Evolutionary conservation across 495 filamentous ascomycete genomes (phyloP), one percentile per base, ranked within the genome.

Genomic region (Tuber borchii): DNA sequence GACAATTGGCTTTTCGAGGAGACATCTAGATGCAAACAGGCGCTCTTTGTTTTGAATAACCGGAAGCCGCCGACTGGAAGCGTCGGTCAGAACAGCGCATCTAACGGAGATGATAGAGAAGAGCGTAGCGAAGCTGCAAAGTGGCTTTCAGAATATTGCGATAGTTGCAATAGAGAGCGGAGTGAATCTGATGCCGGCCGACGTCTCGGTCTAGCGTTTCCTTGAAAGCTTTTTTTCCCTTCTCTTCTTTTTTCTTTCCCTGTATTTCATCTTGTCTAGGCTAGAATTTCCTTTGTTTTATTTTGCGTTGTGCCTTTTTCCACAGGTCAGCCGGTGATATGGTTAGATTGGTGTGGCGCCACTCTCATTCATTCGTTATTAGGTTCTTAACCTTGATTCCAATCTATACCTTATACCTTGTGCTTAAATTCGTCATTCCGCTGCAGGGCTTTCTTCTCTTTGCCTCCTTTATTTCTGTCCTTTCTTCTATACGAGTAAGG

Each of bases 1-100:
- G 94, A 96, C 85, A 91, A 91, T 61, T 98, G 94, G 93, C 87
- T 98, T 22, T 82, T 86, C 7, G 89, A 90, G 61, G 94, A 97
- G 85, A 87, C 86, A 73, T 80, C 84, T 37, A 88, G 90, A 74
- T 97, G 93, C 84, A 87, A 87, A 69, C 87, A 89, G 80, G 87
- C 93, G 6, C 86, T 87, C 75, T 83, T 82, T 14, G 83, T 91
- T 74, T 82, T 92, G 76, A 71, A 70, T 7, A 69, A 20, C 22
- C 51, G 40, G 75, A 83, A 31, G 56, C 56, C 26, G 76, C 83
- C 37, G 77, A 37, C 43, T 61, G 68, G 42, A 70, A 76, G 44
- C 34, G 43, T 78, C 79, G 46, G 73, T 51, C 48, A 69, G 76
- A 44, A 80, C 56, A 65, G 56, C 31, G 6, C 26, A 34, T 31